A percentile compares a stretch with the other conserved stretches of the same genome.
Conservation (phyloP, 495 filamentous ascomycete genomes). For the Penicillium herquei region DNA sequence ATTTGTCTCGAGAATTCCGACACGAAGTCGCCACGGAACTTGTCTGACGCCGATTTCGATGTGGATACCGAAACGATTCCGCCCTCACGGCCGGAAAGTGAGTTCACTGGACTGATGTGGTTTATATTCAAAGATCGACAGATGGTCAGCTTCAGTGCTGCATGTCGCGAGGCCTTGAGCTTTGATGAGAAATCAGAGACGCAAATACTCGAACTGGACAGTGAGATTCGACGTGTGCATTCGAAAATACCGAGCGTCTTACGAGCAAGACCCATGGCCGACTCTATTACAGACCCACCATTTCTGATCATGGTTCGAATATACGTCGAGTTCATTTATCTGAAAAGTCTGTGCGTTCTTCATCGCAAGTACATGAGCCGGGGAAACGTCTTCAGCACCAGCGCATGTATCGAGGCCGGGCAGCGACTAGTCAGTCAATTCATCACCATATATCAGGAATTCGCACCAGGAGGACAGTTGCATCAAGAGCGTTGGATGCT, state of each 20-base stretch:
- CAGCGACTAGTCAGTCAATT: conserved; percentile 18
- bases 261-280: conserved; percentile 13
- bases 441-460: conserved; percentile 15
- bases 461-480: conserved; percentile 17
- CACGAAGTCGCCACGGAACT: conserved; percentile 25
- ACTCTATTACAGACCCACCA: conserved; percentile 35
- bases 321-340: conserved; percentile 21
- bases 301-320: conserved; percentile 32
- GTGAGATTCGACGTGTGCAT: not conserved
- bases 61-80: conserved; percentile 20
- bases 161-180: conserved; percentile 27
- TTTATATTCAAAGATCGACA: conserved; percentile 33
- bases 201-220: conserved; percentile 27
- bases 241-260: not conserved
- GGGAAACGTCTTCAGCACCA: conserved; percentile 7
- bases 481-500: conserved; percentile 23
- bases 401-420: conserved; percentile 18
- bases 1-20: conserved; percentile 25
- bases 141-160: conserved; percentile 28
- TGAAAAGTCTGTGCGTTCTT: conserved; percentile 37
- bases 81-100: conserved; percentile 18
- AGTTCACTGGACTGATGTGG: conserved; percentile 23
- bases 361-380: conserved; percentile 33
- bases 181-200: conserved; percentile 25
- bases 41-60: conserved; percentile 30